phyloP scores from a whole-genome alignment of 2,329 filamentous ascomycete species.

The Diaporthe vaccinii region DNA sequence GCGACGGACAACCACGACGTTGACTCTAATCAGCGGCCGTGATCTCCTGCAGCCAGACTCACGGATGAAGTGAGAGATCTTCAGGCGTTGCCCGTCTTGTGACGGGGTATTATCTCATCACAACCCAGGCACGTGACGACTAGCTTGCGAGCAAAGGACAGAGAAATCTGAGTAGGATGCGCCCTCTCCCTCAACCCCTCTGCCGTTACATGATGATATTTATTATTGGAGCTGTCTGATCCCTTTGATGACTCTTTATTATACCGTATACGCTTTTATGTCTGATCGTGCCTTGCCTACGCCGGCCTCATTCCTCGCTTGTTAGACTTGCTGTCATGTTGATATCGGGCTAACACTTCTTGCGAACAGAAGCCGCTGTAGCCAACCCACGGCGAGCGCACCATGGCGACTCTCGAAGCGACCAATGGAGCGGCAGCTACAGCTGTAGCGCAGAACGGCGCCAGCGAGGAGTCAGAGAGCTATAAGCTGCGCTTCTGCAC shows the following conservation, averaged over 20 bases:
- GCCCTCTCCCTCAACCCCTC: background rate
- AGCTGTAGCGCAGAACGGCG: conserved; percentile 54
- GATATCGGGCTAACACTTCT: conserved; percentile 20
- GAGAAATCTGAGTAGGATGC: conserved; percentile 26
- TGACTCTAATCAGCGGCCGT: conserved; percentile 24
- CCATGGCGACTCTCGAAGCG: conserved; percentile 50
- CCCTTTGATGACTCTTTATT: conserved; percentile 66
- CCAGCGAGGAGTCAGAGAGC: conserved; percentile 63
- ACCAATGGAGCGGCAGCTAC: conserved; percentile 55
- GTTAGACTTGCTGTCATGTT: background rate
- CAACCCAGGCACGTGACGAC: background rate
- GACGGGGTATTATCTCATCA: conserved; percentile 32
- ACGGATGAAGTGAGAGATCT: conserved; percentile 40
- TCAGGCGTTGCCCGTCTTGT: conserved; percentile 37
- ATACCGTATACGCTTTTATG: conserved; percentile 52
- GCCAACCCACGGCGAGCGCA: conserved; percentile 44
- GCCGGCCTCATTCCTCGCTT: background rate
- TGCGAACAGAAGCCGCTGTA: background rate
- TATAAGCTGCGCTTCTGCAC: conserved; percentile 98
- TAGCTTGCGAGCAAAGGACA: background rate
- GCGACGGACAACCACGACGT: conserved; percentile 25
- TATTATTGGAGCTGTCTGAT: conserved; percentile 81
- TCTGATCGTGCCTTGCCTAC: conserved; percentile 43
- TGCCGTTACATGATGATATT: conserved; percentile 64
- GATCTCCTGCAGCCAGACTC: background rate